Evolutionary conservation across 345 rosid species (phyloP).

Genomic region (Noccaea bulbosa): DNA sequence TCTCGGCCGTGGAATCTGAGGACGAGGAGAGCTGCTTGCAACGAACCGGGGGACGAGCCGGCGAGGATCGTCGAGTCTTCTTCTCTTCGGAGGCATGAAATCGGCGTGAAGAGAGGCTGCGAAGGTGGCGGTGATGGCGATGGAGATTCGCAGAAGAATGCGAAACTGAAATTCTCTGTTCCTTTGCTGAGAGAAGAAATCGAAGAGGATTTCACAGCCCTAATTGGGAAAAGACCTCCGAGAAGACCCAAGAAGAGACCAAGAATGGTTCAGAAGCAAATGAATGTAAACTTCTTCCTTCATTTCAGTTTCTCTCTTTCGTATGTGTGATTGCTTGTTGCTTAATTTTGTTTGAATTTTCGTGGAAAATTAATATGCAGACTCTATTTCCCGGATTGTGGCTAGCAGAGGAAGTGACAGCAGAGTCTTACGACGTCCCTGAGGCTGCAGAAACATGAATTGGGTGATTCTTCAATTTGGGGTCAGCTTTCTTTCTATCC

Average conservation of each 20-base stretch:
- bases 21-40: constrained; percentile 70
- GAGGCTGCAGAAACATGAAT: constrained; percentile 56
- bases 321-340: neutral
- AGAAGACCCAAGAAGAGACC: constrained; percentile 75
- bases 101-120: constrained; percentile 35
- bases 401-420: constrained; percentile 60
- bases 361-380: constrained; percentile 46
- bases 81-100: constrained; percentile 36
- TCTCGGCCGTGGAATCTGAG: constrained; percentile 74
- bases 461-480: constrained; percentile 4
- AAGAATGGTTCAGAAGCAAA: constrained; percentile 58
- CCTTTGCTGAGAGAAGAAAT: constrained; percentile 63
- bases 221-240: constrained; percentile 58
- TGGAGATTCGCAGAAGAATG: constrained; percentile 39
- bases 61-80: constrained; percentile 41
- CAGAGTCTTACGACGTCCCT: constrained; percentile 58
- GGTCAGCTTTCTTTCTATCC: constrained; percentile 32
- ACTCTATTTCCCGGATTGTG: constrained; percentile 63
- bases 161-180: constrained; percentile 55
- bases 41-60: constrained; percentile 45
- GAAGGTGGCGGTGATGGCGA: constrained; percentile 30
- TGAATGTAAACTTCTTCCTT: constrained; percentile 50
- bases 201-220: constrained; percentile 59
- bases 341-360: constrained; percentile 8
- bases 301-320: neutral